phyloP scores from a whole-genome alignment of 805 yeast genomes.

The Metschnikowia bowlesiae region DNA sequence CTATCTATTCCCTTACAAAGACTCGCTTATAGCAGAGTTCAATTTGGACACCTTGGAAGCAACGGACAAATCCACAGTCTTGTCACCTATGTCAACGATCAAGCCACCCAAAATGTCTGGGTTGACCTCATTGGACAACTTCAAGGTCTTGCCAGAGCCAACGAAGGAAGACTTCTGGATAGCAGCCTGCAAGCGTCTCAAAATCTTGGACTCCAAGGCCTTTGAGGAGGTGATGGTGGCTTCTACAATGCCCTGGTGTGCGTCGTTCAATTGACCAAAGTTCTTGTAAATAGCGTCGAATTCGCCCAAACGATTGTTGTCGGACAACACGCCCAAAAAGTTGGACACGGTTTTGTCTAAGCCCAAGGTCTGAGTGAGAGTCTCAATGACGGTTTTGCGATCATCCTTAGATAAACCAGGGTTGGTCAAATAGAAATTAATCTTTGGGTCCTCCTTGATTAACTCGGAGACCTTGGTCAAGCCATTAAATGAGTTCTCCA shows the following conservation, averaged over 20 bases:
- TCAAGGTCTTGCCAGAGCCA: constrained; percentile 81
- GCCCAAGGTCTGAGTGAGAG: constrained; percentile 45
- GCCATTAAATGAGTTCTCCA: constrained; percentile 66
- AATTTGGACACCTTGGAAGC: constrained; percentile 80
- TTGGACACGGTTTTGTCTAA: constrained; percentile 72
- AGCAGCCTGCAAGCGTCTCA: constrained; percentile 74
- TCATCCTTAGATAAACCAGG: constrained; percentile 79
- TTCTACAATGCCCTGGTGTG: constrained; percentile 87
- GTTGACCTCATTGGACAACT: constrained; percentile 76
- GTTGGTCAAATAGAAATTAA: constrained; percentile 59
- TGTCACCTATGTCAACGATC: constrained; percentile 93
- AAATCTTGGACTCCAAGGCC: constrained; percentile 75
- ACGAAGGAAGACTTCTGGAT: constrained; percentile 75
- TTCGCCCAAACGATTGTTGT: constrained; percentile 85
- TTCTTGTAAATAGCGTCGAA: constrained; percentile 62
- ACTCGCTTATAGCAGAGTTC: constrained; percentile 82
- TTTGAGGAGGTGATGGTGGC: constrained; percentile 87
- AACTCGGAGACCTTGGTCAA: constrained; percentile 54
- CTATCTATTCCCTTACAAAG: constrained; percentile 50
- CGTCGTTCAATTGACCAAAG: constrained; percentile 76
- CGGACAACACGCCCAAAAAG: constrained; percentile 81
- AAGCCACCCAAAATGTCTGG: constrained; percentile 94
- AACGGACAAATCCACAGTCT: constrained; percentile 90
- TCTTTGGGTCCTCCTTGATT: constrained; percentile 59
- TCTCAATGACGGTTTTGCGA: constrained; percentile 64